Evolutionary conservation across 192 early-diverging fungal species (phyloP).

Genomic region (Coemansia sp.): DNA sequence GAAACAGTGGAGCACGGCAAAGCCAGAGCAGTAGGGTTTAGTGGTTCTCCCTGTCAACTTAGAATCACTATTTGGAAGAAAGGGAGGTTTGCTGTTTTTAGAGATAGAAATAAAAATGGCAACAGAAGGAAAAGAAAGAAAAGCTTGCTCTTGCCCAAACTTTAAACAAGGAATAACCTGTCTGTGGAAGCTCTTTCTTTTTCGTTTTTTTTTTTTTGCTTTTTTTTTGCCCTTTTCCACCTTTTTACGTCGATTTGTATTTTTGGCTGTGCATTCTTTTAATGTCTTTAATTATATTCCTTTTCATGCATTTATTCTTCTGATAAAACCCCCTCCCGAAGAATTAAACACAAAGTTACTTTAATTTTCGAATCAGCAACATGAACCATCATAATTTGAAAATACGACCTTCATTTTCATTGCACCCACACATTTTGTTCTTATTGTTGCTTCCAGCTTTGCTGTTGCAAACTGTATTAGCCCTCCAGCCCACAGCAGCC

Average conservation of each 20-base stretch:
- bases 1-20: slow-evolving; percentile 4
- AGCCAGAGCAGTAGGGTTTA: neutral
- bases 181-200: neutral
- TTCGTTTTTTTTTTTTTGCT: neutral
- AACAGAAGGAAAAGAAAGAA: too few relatives aligned
- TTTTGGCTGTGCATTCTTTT: slow-evolving; percentile 1
- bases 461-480: neutral
- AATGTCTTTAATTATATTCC: neutral
- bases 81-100: too few relatives aligned
- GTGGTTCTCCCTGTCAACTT: too few relatives aligned
- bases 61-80: too few relatives aligned
- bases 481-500: neutral
- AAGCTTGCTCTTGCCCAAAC: too few relatives aligned
- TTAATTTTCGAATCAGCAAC: neutral
- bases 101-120: too few relatives aligned
- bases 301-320: too few relatives aligned
- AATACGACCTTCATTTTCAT: neutral
- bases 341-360: too few relatives aligned
- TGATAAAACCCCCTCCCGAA: too few relatives aligned
- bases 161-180: too few relatives aligned
- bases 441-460: neutral
- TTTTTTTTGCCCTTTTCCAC: slow-evolving; percentile 5
- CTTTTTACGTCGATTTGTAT: slow-evolving; percentile 3
- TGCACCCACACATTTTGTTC: neutral
- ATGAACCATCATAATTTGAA: neutral